Base-by-base conservation (phyloP, 2,329 filamentous ascomycete species). In the Cryphonectria japonica region DNA sequence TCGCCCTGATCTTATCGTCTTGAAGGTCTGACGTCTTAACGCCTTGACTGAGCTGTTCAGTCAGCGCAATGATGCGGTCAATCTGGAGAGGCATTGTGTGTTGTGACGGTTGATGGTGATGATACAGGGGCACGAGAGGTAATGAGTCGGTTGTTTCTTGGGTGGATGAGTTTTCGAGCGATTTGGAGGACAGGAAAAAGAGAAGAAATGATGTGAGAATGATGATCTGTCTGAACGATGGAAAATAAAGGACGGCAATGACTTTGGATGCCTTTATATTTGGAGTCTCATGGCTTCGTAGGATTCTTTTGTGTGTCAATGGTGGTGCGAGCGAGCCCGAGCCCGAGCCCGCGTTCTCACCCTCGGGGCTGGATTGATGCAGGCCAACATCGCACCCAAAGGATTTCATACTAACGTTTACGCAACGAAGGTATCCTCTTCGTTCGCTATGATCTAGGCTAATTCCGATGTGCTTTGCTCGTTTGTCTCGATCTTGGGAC, bases 21-120 rank as follows among this genome's bases (percentile, higher is more conserved):
- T 9, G 26, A 41, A 39, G 26, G 14, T n/a, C 26, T 16, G 50
- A 19, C 13, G 43, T 26, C 39, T 61, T 34, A 9, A 37, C 22
- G 14, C 54, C 54, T 43, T 67, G 66, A 14, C 39, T 67, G 50
- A 67, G 52, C 39, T 62, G 34, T 19, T 60, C 39, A n/a, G 57
- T 50, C 26, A 67, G 26, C 2, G 54, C 57, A 4, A 57, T 61
- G 39, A 67, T 50, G 11, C 16, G 66, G n/a, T 39, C 54, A 5
- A 52, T 32, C 19, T 60, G 37, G 37, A 67, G 37, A 50, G 66
- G 8, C 66, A 61, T 67, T 26, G 2, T 67, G 26, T 19, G 8
- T 50, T 34, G 13, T 6, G n/a, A 4, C 32, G 14, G 8, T n/a
- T 41, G 34, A n/a, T 46, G 37, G 9, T 64, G 22, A 32, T 8